Base-by-base conservation (phyloP, 2,329 filamentous ascomycete species). In the Botrytis sinoallii region DNA sequence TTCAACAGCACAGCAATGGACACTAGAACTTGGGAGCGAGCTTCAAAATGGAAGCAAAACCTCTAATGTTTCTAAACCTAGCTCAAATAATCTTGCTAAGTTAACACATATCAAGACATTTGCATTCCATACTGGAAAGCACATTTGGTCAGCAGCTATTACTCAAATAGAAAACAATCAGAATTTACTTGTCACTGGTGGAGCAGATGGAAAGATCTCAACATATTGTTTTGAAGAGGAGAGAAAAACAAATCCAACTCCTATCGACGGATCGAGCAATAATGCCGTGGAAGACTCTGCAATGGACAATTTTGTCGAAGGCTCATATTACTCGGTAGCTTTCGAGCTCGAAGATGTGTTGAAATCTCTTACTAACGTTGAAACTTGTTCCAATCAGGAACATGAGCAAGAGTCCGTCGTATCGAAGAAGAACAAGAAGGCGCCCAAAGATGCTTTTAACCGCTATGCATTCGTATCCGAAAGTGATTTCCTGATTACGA, bases 131-230 rank as follows among this genome's bases (percentile, higher is more conserved):
- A 86, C 85, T 48, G 96, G 96, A 10, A 99, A 98, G 82, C 94
- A 98, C 80, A 90, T 98, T 10, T 98, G 95, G 95, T 91, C 94
- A 0, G 86, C 90, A 55, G 89, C 88, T 20, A 81, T 94, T 32
- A 57, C 64, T 35, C 25, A 57, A 12, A 29, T 18, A 3, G 65
- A 64, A 48, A 25, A 46, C 46, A 25, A 14, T 5, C 48, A 16
- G 10, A 52, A 38, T n/a, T 48, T 70, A 29, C 25, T 79, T 59
- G 90, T 88, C 6, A 94, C 93, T 2, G 96, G 96, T 20, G 96
- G 93, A n/a, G 92, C 93, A 18, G 96, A 99, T 82, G 92, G 94
- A 25, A 89, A 86, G 76, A 86, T 91, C 59, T 85, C 86, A 4
- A 77, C 89, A 14, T 80, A 78, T 70, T 55, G 20, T 22, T 61